phyloP scores from a whole-genome alignment of 371 early-diverging fungal species.

The Chytridiales sp. region DNA sequence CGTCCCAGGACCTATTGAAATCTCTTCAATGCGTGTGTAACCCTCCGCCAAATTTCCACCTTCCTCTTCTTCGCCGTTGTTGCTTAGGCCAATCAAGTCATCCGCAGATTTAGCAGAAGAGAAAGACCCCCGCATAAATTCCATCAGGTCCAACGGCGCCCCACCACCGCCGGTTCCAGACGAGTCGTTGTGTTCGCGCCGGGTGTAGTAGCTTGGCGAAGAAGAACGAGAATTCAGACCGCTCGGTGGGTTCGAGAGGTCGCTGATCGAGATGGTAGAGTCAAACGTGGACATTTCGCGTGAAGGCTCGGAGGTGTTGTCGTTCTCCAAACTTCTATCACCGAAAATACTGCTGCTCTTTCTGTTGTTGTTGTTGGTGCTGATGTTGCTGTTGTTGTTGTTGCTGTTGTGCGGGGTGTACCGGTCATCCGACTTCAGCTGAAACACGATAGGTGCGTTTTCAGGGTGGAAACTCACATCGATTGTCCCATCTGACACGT shows the following conservation, averaged over 20 bases:
- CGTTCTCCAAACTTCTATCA: neutral
- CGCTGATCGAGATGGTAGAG: conserved; percentile 24
- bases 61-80: conserved; percentile 19
- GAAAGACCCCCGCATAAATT: no score
- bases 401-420: no score
- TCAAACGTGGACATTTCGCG: conserved; percentile 24
- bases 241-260: conserved; percentile 32
- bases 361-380: neutral
- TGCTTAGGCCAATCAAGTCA: no score
- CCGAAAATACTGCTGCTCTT: neutral
- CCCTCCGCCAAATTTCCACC: conserved; percentile 40
- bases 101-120: no score
- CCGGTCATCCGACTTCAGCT: conserved; percentile 50
- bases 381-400: conserved; percentile 33
- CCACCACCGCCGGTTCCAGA: conserved; percentile 9
- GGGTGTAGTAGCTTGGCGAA: conserved; percentile 19
- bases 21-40: conserved; percentile 79
- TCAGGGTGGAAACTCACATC: conserved; percentile 82
- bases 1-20: conserved; percentile 80
- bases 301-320: neutral
- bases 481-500: conserved; percentile 74
- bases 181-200: neutral
- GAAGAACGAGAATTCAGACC: conserved; percentile 20
- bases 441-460: conserved; percentile 61
- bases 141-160: no score